Base-by-base conservation (phyloP, 495 filamentous ascomycete genomes). In the Clohesyomyces aquaticus region DNA sequence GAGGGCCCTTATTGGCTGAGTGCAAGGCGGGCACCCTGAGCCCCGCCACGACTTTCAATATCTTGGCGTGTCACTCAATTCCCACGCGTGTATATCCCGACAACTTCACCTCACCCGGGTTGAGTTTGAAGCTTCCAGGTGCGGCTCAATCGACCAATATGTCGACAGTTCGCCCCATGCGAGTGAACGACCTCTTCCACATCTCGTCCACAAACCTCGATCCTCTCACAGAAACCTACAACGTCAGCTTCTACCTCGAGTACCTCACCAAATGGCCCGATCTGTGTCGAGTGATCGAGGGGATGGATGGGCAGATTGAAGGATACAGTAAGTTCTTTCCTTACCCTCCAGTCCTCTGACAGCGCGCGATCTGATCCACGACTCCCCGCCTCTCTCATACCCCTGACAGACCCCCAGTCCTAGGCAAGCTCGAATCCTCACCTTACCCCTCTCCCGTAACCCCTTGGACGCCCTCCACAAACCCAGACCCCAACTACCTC, bases 221-320 rank as follows among this genome's bases (percentile, higher is more conserved):
- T 75, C 89, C 90, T 11, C 79, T 97, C 56, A 97, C 94, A 19
- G 94, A 98, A 76, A 98, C 94, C 65, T 98, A 97, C 77, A 90
- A 93, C 74, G 82, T 96, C 59, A 84, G 86, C 61, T 98, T 97
- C 81, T 98, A 98, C 78, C 82, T 96, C 38, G 89, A 93, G 57
- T 98, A 98, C 76, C 83, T 96, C 11, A 91, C 89, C 53, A 90
- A 89, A 77, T 98, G 94, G 94, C 94, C 94, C 0, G 87, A 91
- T 1, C 85, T 98, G 23, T 97, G 96, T 77, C 90, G 86, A 67
- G 87, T 91, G 18, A 88, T 95, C 47, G 89, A 96, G 73, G 89
- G 91, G 55, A 82, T 83, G 43, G 77, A 84, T 42, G 92, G 91
- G 4, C 88, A 91, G 60, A 90, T 97, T 29, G 90, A 95, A 49